These are phyloP conservation scores for Apiotrichum akiyoshidainum DNA, from an alignment of 1,284 basidiomycete species.

Conservation along the genomic window DNA sequence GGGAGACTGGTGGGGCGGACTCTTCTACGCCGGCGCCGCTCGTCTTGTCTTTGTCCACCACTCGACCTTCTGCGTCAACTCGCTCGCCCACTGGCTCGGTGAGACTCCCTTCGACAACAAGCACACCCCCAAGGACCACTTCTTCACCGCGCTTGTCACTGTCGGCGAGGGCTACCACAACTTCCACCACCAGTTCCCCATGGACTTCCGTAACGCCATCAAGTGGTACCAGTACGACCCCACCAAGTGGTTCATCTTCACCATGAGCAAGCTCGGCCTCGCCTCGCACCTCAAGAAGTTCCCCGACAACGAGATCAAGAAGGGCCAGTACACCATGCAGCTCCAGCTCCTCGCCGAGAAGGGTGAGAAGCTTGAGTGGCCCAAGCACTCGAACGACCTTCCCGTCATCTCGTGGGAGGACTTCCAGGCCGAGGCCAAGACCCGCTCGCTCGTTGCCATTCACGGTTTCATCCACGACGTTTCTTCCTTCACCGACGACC, in stretches of 20 bases:
- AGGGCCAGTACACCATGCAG: conserved; percentile 90
- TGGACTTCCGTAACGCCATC: conserved; percentile 92
- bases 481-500: conserved; percentile 78
- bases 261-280: conserved; percentile 63
- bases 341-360: conserved; percentile 73
- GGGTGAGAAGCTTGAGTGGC: conserved; percentile 72
- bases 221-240: conserved; percentile 80
- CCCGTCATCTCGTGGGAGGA: conserved; percentile 82
- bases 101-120: conserved; percentile 91
- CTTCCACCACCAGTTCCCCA: conserved; percentile 89
- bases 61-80: conserved; percentile 93
- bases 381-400: conserved; percentile 60
- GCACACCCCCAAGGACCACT: conserved; percentile 84
- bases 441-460: conserved; percentile 73
- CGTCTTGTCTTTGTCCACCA: conserved; percentile 85
- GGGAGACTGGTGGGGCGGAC: conserved; percentile 81
- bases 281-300: conserved; percentile 86
- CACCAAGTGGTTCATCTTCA: conserved; percentile 83
- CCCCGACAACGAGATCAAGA: conserved; percentile 88
- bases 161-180: conserved; percentile 95
- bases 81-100: conserved; percentile 89
- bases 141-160: conserved; percentile 80
- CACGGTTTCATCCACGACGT: conserved; percentile 91
- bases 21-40: conserved; percentile 78
- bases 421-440: conserved; percentile 66